These are phyloP conservation scores for Apostasia ramifera DNA, from an alignment of 106 monocot species.

Conservation along the genomic window DNA sequence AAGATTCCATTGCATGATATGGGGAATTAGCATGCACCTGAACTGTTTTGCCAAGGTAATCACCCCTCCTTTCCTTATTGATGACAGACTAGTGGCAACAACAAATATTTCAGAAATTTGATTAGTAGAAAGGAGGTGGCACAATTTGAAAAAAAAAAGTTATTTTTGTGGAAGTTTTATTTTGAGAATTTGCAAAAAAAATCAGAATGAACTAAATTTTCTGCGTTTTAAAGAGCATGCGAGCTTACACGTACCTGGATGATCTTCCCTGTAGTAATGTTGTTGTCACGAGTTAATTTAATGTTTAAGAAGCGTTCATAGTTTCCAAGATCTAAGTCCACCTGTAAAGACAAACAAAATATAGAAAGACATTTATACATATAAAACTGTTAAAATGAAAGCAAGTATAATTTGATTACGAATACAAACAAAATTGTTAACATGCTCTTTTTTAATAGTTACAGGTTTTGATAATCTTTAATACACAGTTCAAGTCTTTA, in stretches of 20 bases:
- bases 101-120: not conserved
- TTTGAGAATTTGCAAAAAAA: not conserved
- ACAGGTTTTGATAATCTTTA: too few relatives aligned
- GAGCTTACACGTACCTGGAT: constrained; percentile 27
- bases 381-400: too few relatives aligned
- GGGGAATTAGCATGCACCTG: constrained; percentile 32
- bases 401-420: too few relatives aligned
- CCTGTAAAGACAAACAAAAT: constrained; percentile 11
- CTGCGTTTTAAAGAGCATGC: too few relatives aligned
- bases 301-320: constrained; percentile 57
- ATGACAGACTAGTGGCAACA: constrained; percentile 37
- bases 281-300: constrained; percentile 54
- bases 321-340: constrained; percentile 64
- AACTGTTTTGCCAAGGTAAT: constrained; percentile 71
- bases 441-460: too few relatives aligned
- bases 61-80: constrained; percentile 64
- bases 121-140: not conserved
- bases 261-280: constrained; percentile 66
- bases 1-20: not conserved
- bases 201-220: not conserved
- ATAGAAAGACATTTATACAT: too few relatives aligned
- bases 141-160: too few relatives aligned
- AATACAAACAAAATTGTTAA: too few relatives aligned
- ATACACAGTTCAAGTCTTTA: too few relatives aligned
- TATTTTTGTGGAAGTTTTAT: too few relatives aligned